Percentiles rank a stretch among this genome's conserved stretches.
These are phyloP conservation scores for Mycogone perniciosa DNA, from an alignment of 2,329 filamentous ascomycete genomes.

Conservation along the genomic window DNA sequence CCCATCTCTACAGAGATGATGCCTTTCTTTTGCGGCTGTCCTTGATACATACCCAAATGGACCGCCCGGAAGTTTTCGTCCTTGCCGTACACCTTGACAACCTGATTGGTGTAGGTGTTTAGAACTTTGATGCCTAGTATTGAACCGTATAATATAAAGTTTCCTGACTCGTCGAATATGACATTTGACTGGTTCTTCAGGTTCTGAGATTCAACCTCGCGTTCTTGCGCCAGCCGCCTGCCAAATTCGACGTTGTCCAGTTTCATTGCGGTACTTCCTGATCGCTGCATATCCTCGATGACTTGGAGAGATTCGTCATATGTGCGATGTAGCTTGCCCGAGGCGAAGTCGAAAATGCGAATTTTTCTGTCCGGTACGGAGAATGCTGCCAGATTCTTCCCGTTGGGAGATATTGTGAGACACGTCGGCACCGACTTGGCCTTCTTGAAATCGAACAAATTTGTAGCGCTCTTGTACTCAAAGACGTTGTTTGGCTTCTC, in stretches of 20 bases:
- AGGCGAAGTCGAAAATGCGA: slow-evolving; percentile 85
- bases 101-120: slow-evolving; percentile 89
- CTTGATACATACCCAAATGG: slow-evolving; percentile 84
- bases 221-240: slow-evolving; percentile 75
- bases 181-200: slow-evolving; percentile 72
- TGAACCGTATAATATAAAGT: slow-evolving; percentile 92
- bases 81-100: slow-evolving; percentile 83
- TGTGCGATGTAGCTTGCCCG: slow-evolving; percentile 80
- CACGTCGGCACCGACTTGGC: slow-evolving; percentile 78
- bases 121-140: slow-evolving; percentile 90
- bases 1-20: slow-evolving; percentile 96
- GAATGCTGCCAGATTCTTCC: slow-evolving; percentile 78
- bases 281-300: slow-evolving; percentile 90
- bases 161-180: slow-evolving; percentile 89
- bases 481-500: slow-evolving; percentile 92
- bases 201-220: slow-evolving; percentile 68
- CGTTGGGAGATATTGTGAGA: slow-evolving; percentile 78
- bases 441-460: slow-evolving; percentile 96
- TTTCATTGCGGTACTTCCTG: slow-evolving; percentile 73
- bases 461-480: slow-evolving; percentile 87
- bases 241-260: slow-evolving; percentile 91
- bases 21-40: slow-evolving; percentile 88
- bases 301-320: slow-evolving; percentile 93
- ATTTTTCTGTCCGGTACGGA: slow-evolving; percentile 93
- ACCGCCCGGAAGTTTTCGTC: slow-evolving; percentile 84